Base-by-base conservation (phyloP, 2,329 filamentous ascomycete species). In the Neurospora sp. region DNA sequence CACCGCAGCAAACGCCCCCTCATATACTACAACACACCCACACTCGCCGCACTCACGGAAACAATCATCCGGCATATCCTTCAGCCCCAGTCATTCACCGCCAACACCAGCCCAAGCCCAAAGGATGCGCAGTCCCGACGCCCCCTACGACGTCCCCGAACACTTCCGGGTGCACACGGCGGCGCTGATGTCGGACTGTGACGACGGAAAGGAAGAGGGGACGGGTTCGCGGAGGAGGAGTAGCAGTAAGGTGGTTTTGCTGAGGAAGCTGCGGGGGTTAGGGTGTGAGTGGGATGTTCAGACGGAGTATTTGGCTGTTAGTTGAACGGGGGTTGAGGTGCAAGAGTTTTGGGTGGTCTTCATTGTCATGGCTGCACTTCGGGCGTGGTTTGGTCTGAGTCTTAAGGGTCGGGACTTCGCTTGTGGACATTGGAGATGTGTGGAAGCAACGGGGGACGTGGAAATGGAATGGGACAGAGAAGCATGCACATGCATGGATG, bases 91-190 rank as follows among this genome's bases (percentile, higher is more conserved):
- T 52, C 70, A 39, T 28, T 68, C 37, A 28, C 69, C 39, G 67
- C 41, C 28, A 57, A 19, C 65, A 43, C 41, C 66, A 67, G 2
- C 43, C n/a, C 40, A 66, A 37, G 4, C n/a, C n/a, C 66, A n/a
- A 23, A 69, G 28, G 8, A 71, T 46, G 37, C 73, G 73, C 36
- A 75, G 73, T 66, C 71, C 69, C 11, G 76, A 79, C 66, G 71
- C 78, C 67, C 77, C 78, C 15, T 79, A 77, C 68, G 77, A 77
- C n/a, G 70, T 79, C 17, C 77, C 77, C 0, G 77, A 79, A 73
- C 71, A 75, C 38, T 73, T 75, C 15, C 73, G 78, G 8, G 77
- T 79, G 43, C 77, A 77, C 37, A 74, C 77, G 23, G 74, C 75
- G 4, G 74, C 78, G 5, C 76, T 79, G 8, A 62, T 62, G 52